A percentile compares a stretch with the other conserved stretches of the same genome.
Conservation (phyloP, 1,284 basidiomycete genomes). For the Rhodotorula sp. region DNA sequence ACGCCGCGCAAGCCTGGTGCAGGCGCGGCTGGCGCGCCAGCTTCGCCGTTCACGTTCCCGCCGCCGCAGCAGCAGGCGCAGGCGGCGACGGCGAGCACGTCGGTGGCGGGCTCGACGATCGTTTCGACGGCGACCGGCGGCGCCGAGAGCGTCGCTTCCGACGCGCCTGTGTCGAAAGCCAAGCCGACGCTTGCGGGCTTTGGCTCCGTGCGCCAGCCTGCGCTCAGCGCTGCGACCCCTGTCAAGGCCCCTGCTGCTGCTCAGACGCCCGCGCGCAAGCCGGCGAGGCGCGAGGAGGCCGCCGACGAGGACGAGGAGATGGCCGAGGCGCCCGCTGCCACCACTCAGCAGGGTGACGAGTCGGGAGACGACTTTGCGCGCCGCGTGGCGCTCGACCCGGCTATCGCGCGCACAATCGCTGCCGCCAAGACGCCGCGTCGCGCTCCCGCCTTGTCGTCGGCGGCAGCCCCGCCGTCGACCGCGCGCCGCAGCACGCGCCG, state of each 20-base stretch:
- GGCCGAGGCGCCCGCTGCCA: not conserved
- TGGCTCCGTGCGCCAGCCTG: conserved; percentile 11
- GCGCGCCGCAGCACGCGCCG: not conserved
- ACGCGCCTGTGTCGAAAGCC: not conserved
- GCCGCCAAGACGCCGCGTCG: not conserved
- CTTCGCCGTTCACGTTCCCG: not conserved
- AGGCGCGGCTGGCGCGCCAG: not conserved
- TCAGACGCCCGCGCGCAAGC: not conserved
- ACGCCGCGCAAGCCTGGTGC: not conserved
- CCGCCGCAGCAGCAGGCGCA: not conserved
- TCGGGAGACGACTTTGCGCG: conserved; percentile 3
- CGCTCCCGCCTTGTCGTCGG: not conserved
- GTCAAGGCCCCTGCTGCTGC: not conserved
- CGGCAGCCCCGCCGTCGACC: no score
- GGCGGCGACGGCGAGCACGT: not conserved
- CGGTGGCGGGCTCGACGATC: not conserved
- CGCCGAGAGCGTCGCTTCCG: not conserved
- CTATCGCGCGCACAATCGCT: conserved; percentile 10
- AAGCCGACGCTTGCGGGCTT: conserved; percentile 29
- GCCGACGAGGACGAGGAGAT: conserved; percentile 12
- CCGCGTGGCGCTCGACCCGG: conserved; percentile 7
- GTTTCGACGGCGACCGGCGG: not conserved
- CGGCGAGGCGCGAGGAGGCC: not conserved
- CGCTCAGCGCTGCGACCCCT: not conserved
- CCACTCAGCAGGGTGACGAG: not conserved